A percentile compares a stretch with the other conserved stretches of the same genome.
These are phyloP conservation scores for Helichrysum umbraculigerum DNA, from an alignment of 129 eudicot genomes.

Conservation along the genomic window DNA sequence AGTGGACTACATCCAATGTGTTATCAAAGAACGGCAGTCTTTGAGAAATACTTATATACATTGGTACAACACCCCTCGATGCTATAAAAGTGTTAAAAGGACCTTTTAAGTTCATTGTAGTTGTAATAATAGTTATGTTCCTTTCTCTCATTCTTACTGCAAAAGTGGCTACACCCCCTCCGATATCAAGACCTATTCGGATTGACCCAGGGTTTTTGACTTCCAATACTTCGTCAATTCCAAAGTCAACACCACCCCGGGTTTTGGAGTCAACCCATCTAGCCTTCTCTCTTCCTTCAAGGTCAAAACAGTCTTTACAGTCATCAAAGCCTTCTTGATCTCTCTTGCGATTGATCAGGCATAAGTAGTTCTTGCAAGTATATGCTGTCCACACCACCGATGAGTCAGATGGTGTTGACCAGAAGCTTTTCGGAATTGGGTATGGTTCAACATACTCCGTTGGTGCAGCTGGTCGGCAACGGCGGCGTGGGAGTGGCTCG, in stretches of 20 bases:
- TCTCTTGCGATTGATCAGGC: slow-evolving; percentile 45
- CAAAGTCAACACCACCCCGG: slow-evolving; percentile 38
- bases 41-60: slow-evolving; percentile 63
- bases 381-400: slow-evolving; percentile 75
- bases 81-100: slow-evolving; percentile 71
- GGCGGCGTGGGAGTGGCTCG: slow-evolving; percentile 70
- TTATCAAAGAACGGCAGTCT: slow-evolving; percentile 70
- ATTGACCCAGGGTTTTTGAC: slow-evolving; percentile 46
- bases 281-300: slow-evolving; percentile 48
- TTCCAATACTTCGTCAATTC: slow-evolving; percentile 51
- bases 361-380: slow-evolving; percentile 65
- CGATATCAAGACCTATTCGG: slow-evolving; percentile 66
- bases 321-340: slow-evolving; percentile 47
- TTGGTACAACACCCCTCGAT: slow-evolving; percentile 64
- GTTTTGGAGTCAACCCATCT: slow-evolving; percentile 39
- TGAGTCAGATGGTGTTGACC: slow-evolving; percentile 69
- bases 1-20: slow-evolving; percentile 65
- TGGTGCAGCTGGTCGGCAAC: slow-evolving; percentile 68
- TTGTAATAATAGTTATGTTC: slow-evolving; percentile 53
- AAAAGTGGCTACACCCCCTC: slow-evolving; percentile 65
- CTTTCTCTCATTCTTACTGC: slow-evolving; percentile 67
- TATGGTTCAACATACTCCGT: slow-evolving; percentile 44
- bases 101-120: slow-evolving; percentile 64
- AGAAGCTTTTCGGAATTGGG: slow-evolving; percentile 59
- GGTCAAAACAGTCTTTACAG: slow-evolving; percentile 79